Evolutionary conservation across 495 filamentous ascomycete genomes (phyloP).

Genomic region (Apodospora peruviana): DNA sequence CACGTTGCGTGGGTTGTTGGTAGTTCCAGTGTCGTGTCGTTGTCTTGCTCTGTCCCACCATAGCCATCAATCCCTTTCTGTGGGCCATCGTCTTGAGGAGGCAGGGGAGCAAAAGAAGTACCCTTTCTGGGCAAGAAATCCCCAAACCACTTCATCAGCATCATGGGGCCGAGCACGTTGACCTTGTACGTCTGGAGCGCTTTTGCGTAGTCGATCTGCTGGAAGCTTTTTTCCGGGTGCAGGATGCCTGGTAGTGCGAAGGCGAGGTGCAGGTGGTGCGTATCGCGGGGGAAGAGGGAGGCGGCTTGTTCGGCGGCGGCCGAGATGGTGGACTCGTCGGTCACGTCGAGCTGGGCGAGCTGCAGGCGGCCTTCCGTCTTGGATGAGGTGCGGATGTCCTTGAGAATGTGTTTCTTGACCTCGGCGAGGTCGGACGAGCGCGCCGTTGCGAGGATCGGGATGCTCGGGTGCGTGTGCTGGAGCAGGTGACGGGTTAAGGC

Average conservation of each 20-base stretch:
- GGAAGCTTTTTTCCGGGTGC: conserved; percentile 66
- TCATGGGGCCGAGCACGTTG: conserved; percentile 67
- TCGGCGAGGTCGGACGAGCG: conserved; percentile 39
- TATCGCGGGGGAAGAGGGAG: conserved; percentile 40
- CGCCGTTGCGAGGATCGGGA: conserved; percentile 69
- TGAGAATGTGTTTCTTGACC: background rate
- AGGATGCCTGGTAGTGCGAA: conserved; percentile 69
- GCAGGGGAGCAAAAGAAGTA: conserved; percentile 8
- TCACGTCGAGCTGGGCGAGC: conserved; percentile 24
- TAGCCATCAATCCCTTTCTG: background rate
- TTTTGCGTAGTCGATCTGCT: conserved; percentile 50
- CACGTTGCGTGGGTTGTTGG: conserved; percentile 48
- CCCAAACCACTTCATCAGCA: conserved; percentile 70
- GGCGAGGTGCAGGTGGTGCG: conserved; percentile 59
- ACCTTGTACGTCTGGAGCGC: conserved; percentile 59
- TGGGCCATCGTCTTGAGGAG: background rate
- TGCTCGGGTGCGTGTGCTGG: conserved; percentile 38
- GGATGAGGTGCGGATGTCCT: background rate
- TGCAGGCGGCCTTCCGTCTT: conserved; percentile 17
- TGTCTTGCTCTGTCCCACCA: background rate
- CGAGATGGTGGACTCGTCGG: conserved; percentile 45
- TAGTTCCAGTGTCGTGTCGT: background rate
- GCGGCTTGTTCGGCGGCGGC: conserved; percentile 35
- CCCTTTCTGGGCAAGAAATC: conserved; percentile 56
- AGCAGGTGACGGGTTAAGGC: conserved; percentile 65